A percentile compares a stretch with the other conserved stretches of the same genome.
phyloP scores from a whole-genome alignment of 345 rosid genomes.

The Brassica rapa region DNA sequence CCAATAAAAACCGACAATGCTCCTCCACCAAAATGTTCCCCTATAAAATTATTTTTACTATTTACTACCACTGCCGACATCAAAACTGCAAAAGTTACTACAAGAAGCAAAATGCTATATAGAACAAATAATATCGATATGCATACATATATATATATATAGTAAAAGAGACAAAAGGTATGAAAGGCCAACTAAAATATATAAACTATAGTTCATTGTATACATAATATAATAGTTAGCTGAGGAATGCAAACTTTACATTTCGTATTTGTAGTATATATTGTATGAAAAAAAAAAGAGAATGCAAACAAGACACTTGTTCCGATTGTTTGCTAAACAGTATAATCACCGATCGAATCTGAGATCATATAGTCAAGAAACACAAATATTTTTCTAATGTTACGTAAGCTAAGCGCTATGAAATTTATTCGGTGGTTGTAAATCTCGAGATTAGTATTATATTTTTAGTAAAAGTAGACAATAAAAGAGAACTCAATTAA shows the following conservation, averaged over 20 bases:
- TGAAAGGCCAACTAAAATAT: neutral
- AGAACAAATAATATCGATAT: neutral
- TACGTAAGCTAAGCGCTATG: conserved; percentile 24
- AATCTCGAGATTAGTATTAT: conserved; percentile 30
- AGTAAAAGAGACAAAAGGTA: neutral
- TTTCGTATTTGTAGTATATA: neutral
- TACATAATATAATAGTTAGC: neutral
- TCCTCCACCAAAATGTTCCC: neutral
- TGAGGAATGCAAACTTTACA: neutral
- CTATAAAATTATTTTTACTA: neutral
- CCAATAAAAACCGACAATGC: neutral
- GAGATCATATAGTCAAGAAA: conserved; percentile 22
- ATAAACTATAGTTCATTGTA: neutral
- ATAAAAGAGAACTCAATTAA: neutral
- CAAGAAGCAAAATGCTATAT: neutral
- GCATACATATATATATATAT: neutral
- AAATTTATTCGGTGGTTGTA: conserved; percentile 35
- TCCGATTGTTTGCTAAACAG: neutral
- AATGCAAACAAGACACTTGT: conserved; percentile 1
- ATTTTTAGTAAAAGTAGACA: neutral
- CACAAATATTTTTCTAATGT: conserved; percentile 1
- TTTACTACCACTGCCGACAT: neutral
- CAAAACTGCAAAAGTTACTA: neutral
- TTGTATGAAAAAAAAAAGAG: neutral
- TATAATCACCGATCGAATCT: conserved; percentile 13